Percentiles rank a stretch among this genome's conserved stretches.
phyloP scores from a whole-genome alignment of 2,329 filamentous ascomycete genomes.

The Endocalyx cinctus region DNA sequence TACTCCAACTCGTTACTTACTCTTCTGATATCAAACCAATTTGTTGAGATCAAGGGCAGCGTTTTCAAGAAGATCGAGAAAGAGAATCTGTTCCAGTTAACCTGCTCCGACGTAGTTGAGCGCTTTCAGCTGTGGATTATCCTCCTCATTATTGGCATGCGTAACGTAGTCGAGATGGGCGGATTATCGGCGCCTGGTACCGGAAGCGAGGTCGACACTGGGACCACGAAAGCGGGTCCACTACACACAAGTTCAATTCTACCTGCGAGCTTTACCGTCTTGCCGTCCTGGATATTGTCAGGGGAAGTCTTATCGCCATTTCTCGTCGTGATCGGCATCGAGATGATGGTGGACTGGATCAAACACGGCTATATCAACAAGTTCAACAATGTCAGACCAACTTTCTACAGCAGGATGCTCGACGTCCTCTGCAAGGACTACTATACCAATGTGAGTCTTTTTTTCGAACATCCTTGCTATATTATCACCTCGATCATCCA shows the following conservation, averaged over 20 bases:
- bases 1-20: slow-evolving; percentile 95
- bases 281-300: slow-evolving; percentile 72
- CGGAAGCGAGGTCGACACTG: slow-evolving; percentile 41
- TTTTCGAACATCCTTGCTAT: not conserved
- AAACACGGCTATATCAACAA: slow-evolving; percentile 98
- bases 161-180: slow-evolving; percentile 94
- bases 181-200: slow-evolving; percentile 64
- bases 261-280: slow-evolving; percentile 83
- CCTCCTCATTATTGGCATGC: slow-evolving; percentile 90
- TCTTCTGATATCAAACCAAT: slow-evolving; percentile 91
- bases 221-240: slow-evolving; percentile 52
- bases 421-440: slow-evolving; percentile 97
- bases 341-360: slow-evolving; percentile 94
- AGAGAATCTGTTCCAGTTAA: slow-evolving; percentile 93
- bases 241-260: slow-evolving; percentile 69
- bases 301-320: slow-evolving; percentile 91
- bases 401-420: slow-evolving; percentile 82
- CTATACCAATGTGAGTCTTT: slow-evolving; percentile 72
- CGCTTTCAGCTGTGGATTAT: slow-evolving; percentile 97
- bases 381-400: slow-evolving; percentile 94
- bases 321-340: slow-evolving; percentile 86
- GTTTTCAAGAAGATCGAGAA: slow-evolving; percentile 99
- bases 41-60: slow-evolving; percentile 96
- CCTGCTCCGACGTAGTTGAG: slow-evolving; percentile 94
- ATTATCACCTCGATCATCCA: not conserved